Base-by-base conservation (phyloP, 1,284 basidiomycete species). In the Marasmius tenuissimus region DNA sequence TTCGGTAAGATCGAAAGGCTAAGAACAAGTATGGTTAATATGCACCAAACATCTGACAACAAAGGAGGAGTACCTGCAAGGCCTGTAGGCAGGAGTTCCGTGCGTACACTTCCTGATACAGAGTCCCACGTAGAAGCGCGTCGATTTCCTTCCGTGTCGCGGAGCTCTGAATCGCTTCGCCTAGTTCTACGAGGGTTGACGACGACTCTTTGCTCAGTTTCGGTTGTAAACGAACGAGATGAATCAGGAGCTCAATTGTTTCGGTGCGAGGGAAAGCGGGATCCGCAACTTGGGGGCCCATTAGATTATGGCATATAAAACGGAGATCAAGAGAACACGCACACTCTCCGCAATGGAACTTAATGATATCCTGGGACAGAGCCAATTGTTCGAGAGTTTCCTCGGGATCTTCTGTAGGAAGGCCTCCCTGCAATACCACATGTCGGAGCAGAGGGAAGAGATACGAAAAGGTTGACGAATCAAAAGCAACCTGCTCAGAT, bases 1-100 rank as follows among this genome's bases (percentile, higher is more conserved):
- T 58, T 98, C 96, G 0, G 96, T 99, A 49, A 99, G 74, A 77
- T 99, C 97, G 67, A 99, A 91, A 0, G 95, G 91, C 92, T 97
- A 27, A 18, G 62, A 34, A n/a, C n/a, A n/a, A 12, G 63, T 45
- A 3, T 38, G 33, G 22, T 65, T 11, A 58, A 53, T 52, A 57
- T 45, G 53, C 18, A 16, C 60, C 50, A 52, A 40, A 52, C 22
- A 40, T 37, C 20, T 38, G 62, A 33, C 53, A 45, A 33, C 53
- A 45, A 34, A n/a, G 50, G 50, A n/a, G 10, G 68, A 78, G 50
- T 65, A 93, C 93, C 81, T 95, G 93, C 6, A 98, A 80, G 0
- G 96, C 86, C 71, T 98, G 96, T n/a, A 99, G 79, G 70, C 93
- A 94, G 4, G 96, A 90, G 67, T 92, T 93, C 42, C 97, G 86